Evolutionary conservation across 345 rosid species (phyloP), one percentile per base, ranked within the genome.

Genomic region (Eutrema heterophyllum): DNA sequence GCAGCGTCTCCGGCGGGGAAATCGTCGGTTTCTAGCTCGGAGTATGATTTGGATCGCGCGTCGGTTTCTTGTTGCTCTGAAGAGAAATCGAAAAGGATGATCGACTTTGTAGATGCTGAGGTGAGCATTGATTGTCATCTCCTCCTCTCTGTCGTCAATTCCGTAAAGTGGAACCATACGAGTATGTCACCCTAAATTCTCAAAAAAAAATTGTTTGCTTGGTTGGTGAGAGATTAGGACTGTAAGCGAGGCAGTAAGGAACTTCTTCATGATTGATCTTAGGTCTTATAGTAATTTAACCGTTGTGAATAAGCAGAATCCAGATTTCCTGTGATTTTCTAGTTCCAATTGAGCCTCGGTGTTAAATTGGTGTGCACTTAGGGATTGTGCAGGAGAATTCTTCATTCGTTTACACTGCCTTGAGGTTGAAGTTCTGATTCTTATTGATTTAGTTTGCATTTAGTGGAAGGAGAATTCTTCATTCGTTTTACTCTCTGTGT

Each of bases 91-190:
- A n/a, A n/a, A n/a, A n/a, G n/a, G n/a, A n/a, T n/a, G n/a, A n/a
- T n/a, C n/a, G n/a, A n/a, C n/a, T n/a, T n/a, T n/a, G n/a, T n/a
- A n/a, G n/a, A n/a, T n/a, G n/a, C n/a, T n/a, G n/a, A n/a, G n/a
- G n/a, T n/a, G n/a, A n/a, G n/a, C n/a, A n/a, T n/a, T n/a, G n/a
- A n/a, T n/a, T n/a, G n/a, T n/a, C n/a, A n/a, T n/a, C n/a, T n/a
- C n/a, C n/a, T n/a, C n/a, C n/a, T n/a, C 41, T 85, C 64, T 78
- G 58, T 72, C 3, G 95, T 90, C 72, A 90, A 90, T 86, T 87
- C 98, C 14, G 85, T 92, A 59, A 92, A 87, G 72, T 92, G 95
- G 97, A 92, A 90, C 57, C 97, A 87, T 83, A 92, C 95, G 18
- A 92, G 93, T 90, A 71, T 77, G 88, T 67, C 57, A 9, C 14